Evolutionary conservation across 2,329 filamentous ascomycete genomes (phyloP), one percentile per base, ranked within the genome.

Genomic region (Fusarium musae): DNA sequence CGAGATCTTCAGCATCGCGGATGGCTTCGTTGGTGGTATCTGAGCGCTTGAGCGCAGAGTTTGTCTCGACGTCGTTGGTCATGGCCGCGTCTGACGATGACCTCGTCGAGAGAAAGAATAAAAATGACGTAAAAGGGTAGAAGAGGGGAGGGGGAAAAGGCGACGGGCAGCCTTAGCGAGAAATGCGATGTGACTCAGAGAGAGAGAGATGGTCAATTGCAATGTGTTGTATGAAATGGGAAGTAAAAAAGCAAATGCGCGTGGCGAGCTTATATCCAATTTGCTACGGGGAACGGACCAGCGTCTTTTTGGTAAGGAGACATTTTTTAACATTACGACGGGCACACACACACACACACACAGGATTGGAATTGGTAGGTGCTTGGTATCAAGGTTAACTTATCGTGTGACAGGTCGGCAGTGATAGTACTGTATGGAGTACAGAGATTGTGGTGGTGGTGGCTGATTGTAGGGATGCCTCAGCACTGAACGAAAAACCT

Each of bases 1-100:
- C 84, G 30, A 85, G 82, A 61, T 84, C 83, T 34, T 77, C 77
- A 17, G 80, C 82, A 75, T 85, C 83, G 56, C 78, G 79, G 17
- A 76, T 68, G 39, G 77, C 78, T 66, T 81, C 78, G 66, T 78
- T 75, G 37, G 74, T 59, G 7, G 66, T 68, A 54, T 75, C 70
- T 26, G 59, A 28, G 57, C 65, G 66, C 70, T 77, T 77, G 34
- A 76, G 75, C 63, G 76, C 72, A 13, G 69, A 66, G 62, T 69
- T 74, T 30, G 71, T 74, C 69, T 78, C 77, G 60, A 69, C 69
- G 72, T 75, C 75, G 69, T 58, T 70, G 70, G 75, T 68, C 75
- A 79, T 78, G 69, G 58, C 74, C 64, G 72, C 72, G 72, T 74
- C 54, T 66, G 65, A 69, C 69, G 50, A 74, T 74, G 72, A 63